phyloP scores from a whole-genome alignment of 176 grass and related monocot species.

The Zoysia pacifica region DNA sequence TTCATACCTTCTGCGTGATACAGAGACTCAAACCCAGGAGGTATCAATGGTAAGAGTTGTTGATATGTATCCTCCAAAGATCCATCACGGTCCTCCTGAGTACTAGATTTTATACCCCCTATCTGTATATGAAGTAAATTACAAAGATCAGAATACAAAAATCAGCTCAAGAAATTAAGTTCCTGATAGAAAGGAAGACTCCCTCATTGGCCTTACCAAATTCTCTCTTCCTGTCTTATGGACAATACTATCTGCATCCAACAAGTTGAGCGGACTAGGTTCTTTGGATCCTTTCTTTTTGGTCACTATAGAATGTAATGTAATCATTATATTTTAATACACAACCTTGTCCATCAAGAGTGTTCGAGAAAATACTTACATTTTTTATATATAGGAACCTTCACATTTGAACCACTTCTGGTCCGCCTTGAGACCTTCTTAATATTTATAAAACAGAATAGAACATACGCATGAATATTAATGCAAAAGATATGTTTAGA shows the following conservation, averaged over 20 bases:
- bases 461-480: slow-evolving; percentile 21
- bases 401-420: slow-evolving; percentile 17
- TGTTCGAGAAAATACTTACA: slow-evolving; percentile 41
- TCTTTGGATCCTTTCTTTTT: slow-evolving; percentile 29
- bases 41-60: not conserved
- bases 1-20: slow-evolving; percentile 28
- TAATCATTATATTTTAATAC: slow-evolving; percentile 32
- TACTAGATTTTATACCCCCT: not conserved
- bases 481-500: slow-evolving; percentile 15
- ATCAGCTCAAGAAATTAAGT: not conserved
- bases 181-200: slow-evolving; percentile 28
- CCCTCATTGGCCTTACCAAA: slow-evolving; percentile 7
- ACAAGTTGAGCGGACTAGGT: not conserved
- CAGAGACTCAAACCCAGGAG: slow-evolving; percentile 24
- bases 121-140: slow-evolving; percentile 17
- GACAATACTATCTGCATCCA: slow-evolving; percentile 18
- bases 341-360: not conserved
- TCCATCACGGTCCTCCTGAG: not conserved
- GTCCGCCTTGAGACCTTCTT: slow-evolving; percentile 29
- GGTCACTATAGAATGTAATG: slow-evolving; percentile 42
- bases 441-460: slow-evolving; percentile 32
- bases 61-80: slow-evolving; percentile 38
- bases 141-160: slow-evolving; percentile 18
- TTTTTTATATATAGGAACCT: slow-evolving; percentile 38
- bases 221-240: slow-evolving; percentile 43